Evolutionary conservation across 371 early-diverging fungal species (phyloP).

Genomic region (Nosema muscidifuracis): DNA sequence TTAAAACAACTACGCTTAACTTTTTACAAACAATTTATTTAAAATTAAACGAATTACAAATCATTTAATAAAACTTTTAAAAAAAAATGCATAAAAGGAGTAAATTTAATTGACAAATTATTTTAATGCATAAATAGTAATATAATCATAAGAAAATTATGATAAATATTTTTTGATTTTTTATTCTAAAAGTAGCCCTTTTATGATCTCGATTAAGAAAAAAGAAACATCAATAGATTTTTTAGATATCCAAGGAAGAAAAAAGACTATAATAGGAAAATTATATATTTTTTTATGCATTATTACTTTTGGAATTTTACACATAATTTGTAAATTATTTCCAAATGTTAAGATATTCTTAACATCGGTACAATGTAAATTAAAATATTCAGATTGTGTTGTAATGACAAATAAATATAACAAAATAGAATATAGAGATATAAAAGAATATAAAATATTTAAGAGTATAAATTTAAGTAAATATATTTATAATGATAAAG

Average conservation of each 20-base stretch:
- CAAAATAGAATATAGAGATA: conserved; percentile 17
- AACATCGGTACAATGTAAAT: conserved; percentile 16
- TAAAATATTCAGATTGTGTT: conserved; percentile 31
- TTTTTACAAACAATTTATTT: too few relatives aligned
- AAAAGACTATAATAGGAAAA: background rate
- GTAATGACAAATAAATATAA: conserved; percentile 23
- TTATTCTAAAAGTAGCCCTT: too few relatives aligned
- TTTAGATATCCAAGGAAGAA: conserved; percentile 21
- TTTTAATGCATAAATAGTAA: too few relatives aligned
- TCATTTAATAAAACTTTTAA: too few relatives aligned
- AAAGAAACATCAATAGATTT: background rate
- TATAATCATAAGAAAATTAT: too few relatives aligned
- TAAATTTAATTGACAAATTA: too few relatives aligned
- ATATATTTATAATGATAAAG: background rate
- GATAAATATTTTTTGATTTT: too few relatives aligned
- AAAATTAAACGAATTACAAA: too few relatives aligned
- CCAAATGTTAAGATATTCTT: conserved; percentile 18
- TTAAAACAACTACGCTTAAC: too few relatives aligned
- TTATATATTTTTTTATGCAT: conserved; percentile 46
- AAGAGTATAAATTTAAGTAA: background rate
- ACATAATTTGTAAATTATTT: conserved; percentile 37
- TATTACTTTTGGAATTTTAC: conserved; percentile 41
- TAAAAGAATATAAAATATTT: background rate
- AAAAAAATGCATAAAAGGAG: too few relatives aligned
- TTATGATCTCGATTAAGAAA: background rate